Base-by-base conservation (phyloP, 2,329 filamentous ascomycete genomes). In the Domatiomyces catenatus region DNA sequence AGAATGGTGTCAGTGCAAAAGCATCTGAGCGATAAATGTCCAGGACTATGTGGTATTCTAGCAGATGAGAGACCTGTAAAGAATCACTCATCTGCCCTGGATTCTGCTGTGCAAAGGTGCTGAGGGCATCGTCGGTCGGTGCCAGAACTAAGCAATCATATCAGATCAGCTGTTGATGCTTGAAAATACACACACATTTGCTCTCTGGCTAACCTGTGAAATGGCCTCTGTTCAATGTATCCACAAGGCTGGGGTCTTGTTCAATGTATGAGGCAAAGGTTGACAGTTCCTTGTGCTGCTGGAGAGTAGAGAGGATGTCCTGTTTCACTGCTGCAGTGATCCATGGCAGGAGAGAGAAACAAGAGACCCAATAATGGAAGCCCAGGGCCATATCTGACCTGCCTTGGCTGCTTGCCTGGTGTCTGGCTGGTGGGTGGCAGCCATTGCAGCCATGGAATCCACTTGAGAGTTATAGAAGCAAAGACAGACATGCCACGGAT, bases 31-130 rank as follows among this genome's bases (percentile, higher is more conserved):
- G 57, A 55, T 73, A 70, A 1, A 69, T 71, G 39, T 76, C 77
- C 51, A 75, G 72, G 6, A 81, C 62, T 18, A 80, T 70, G 60
- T 82, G 79, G 62, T 82, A 82, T 50, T 63, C 66, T 19, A 82
- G 63, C 24, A 80, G 61, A 3, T 73, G 73, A 52, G 64, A 58
- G 17, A 73, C 57, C 12, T 65, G 54, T 19, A 52, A 49, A n/a
- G 47, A 50, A 42, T 57, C 51, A 22, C 43, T 42, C 44, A 47
- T 47, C 19, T 52, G n/a, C n/a, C 50, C 42, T 8, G 50, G 53
- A 44, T 53, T 56, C 10, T 46, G 50, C 19, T 49, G 24, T 10
- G 32, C 45, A 22, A 54, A 51, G 5, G 44, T 19, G 17, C 47
- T 44, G 8, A 57, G 43, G 1, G 57, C 57, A 48, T 54, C 22